Base-by-base conservation (phyloP, 768 basidiomycete species). In the Lactifluus echinatus region DNA sequence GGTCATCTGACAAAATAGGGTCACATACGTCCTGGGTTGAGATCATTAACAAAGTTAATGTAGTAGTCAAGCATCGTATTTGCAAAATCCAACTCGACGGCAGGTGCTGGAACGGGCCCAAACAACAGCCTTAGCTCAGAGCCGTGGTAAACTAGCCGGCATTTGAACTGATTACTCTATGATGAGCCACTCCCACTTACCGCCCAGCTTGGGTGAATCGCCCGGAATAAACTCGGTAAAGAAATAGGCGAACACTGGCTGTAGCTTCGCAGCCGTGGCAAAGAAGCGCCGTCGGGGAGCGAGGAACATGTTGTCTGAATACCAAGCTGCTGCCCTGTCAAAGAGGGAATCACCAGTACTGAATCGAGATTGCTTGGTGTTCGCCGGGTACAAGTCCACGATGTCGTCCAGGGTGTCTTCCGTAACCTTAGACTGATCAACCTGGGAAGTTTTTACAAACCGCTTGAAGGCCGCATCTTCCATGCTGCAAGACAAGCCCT, bases 211-310 rank as follows among this genome's bases (percentile, higher is more conserved):
- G 4, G 73, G 71, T 52, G 76, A 66, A 51, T 79, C 74, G 8
- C 81, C 82, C 0, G 80, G 81, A 50, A 84, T 76, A 34, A 81
- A 79, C 65, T 83, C 80, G 17, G 67, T 70, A 63, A 83, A 83
- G 60, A 75, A 74, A 52, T 84, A 83, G 0, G 68, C 78, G 66
- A 76, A 84, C 62, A 77, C 73, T 0, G 76, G 74, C 60, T 80
- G 79, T 24, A 71, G 59, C 0, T 71, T 59, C 2, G 81, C 73
- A 0, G 75, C 81, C 42, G 76, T 70, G 23, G 76, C 69, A 56
- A 80, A 77, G 52, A 82, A 78, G 43, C 77, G 68, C 37, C 81
- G 69, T 29, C 81, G 64, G 0, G 79, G 73, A 0, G 76, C 72
- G 31, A 83, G 68, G 65, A 74, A 84, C 78, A 82, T 82, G 51